Conservation (phyloP, 495 filamentous ascomycete genomes). For the Elasticomyces elasticus region DNA sequence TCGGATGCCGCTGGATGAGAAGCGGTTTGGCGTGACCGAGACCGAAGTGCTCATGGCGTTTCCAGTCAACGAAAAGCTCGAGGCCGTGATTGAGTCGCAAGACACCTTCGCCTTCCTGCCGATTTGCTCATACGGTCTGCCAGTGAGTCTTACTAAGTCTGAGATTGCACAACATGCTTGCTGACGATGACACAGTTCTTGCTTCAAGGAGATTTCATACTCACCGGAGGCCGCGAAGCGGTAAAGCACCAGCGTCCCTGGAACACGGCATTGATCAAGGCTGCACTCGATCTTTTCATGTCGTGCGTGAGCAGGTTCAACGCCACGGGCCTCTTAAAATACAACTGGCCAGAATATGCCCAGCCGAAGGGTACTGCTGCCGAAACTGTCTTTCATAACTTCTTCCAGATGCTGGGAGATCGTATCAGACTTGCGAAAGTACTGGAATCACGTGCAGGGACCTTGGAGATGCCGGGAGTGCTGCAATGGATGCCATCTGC, state of each 20-base stretch:
- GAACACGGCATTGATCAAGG: neutral
- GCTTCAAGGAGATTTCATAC: constrained; percentile 14
- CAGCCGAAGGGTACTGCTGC: neutral
- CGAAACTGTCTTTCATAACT: neutral
- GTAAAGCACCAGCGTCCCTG: constrained; percentile 1
- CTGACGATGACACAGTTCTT: constrained; percentile 11
- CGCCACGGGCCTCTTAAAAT: neutral
- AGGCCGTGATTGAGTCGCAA: neutral
- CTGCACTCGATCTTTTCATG: constrained; percentile 2
- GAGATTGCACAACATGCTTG: neutral
- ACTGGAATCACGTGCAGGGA: neutral
- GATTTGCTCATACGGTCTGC: constrained; percentile 9
- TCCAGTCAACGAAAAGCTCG: constrained; percentile 1
- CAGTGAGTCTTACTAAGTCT: constrained; percentile 4
- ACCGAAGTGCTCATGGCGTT: constrained; percentile 7
- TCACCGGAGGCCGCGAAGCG: constrained; percentile 8
- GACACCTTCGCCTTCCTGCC: constrained; percentile 14
- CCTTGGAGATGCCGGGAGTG: neutral
- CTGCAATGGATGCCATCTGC: neutral
- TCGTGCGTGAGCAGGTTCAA: constrained; percentile 1
- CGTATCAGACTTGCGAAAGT: neutral
- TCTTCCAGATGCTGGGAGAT: neutral
- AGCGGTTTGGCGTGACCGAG: neutral
- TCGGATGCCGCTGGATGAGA: constrained; percentile 6
- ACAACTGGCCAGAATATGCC: constrained; percentile 5